phyloP scores from a whole-genome alignment of 495 filamentous ascomycete genomes.

The Cladorrhinum samala region DNA sequence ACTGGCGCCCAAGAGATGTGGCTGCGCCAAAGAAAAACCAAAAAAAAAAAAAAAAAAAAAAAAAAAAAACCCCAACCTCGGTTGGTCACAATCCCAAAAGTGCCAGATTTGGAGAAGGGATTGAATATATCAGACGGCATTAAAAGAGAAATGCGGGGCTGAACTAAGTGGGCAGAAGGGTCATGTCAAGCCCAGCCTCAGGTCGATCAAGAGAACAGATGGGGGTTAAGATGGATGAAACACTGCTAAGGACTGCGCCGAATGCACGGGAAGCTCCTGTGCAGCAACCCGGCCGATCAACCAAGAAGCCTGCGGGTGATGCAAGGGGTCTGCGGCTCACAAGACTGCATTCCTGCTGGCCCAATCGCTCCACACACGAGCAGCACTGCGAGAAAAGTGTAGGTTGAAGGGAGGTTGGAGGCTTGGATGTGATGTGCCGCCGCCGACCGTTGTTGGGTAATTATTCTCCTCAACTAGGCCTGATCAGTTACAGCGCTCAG shows the following conservation, averaged over 20 bases:
- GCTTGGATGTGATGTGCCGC: not conserved
- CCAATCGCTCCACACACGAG: not conserved
- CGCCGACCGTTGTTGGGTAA: not conserved
- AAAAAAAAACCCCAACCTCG: not conserved
- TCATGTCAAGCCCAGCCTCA: too few relatives aligned
- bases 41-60: not conserved
- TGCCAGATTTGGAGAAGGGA: too few relatives aligned
- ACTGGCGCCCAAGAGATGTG: not conserved
- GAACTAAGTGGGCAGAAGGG: too few relatives aligned
- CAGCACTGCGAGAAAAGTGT: too few relatives aligned
- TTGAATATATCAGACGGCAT: not conserved
- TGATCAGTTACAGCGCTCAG: not conserved
- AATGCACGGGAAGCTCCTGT: not conserved
- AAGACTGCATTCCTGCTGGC: not conserved
- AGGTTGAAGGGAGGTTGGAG: too few relatives aligned
- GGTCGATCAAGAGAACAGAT: too few relatives aligned
- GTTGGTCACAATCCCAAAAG: too few relatives aligned
- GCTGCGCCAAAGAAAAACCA: not conserved
- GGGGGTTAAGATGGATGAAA: not conserved
- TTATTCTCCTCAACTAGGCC: not conserved
- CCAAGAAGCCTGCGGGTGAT: not conserved
- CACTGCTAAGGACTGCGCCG: not conserved
- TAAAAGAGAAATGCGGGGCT: not conserved
- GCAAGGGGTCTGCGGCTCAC: not conserved
- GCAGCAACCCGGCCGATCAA: not conserved